A percentile compares a stretch with the other conserved stretches of the same genome.
Conservation (phyloP, 2,329 filamentous ascomycete species). For the Diaporthe eres region DNA sequence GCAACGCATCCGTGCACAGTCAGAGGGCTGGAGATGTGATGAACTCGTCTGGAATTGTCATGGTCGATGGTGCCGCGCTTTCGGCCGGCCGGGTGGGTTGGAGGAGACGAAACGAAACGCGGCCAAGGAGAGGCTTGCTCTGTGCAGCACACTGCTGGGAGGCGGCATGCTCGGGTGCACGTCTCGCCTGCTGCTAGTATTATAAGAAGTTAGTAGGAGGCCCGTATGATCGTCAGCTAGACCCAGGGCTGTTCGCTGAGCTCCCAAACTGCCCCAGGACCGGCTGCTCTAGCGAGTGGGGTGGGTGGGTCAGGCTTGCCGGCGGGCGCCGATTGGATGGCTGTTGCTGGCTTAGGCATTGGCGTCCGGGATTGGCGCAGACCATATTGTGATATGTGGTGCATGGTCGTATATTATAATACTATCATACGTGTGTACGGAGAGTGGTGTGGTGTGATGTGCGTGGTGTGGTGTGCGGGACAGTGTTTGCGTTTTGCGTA, state of each 20-base stretch:
- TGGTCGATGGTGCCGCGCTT: background rate
- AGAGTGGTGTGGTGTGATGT: background rate
- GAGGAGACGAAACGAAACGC: constrained; percentile 30
- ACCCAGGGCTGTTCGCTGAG: background rate
- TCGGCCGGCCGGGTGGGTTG: constrained; percentile 9
- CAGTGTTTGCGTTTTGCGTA: background rate
- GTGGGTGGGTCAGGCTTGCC: constrained; percentile 15
- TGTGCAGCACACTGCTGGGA: background rate
- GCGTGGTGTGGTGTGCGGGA: background rate
- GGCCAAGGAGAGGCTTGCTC: constrained; percentile 12
- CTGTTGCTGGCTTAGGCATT: background rate
- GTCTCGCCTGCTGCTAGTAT: background rate
- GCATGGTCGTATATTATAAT: background rate
- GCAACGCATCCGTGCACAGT: constrained; percentile 11
- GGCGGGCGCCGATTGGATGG: constrained; percentile 27
- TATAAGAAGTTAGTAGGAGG: constrained; percentile 3
- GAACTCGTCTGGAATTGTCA: constrained; percentile 23
- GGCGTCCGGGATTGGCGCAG: constrained; percentile 2
- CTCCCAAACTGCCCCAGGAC: background rate
- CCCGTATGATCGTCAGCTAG: constrained; percentile 31
- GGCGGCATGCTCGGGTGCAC: background rate
- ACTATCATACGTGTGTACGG: background rate
- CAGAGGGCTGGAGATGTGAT: constrained; percentile 26
- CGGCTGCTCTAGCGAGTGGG: constrained; percentile 8
- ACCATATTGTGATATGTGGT: background rate